Evolutionary conservation across 257 asterid species (phyloP), one percentile per base, ranked within the genome.

Genomic region (Thymus mandschuricus): DNA sequence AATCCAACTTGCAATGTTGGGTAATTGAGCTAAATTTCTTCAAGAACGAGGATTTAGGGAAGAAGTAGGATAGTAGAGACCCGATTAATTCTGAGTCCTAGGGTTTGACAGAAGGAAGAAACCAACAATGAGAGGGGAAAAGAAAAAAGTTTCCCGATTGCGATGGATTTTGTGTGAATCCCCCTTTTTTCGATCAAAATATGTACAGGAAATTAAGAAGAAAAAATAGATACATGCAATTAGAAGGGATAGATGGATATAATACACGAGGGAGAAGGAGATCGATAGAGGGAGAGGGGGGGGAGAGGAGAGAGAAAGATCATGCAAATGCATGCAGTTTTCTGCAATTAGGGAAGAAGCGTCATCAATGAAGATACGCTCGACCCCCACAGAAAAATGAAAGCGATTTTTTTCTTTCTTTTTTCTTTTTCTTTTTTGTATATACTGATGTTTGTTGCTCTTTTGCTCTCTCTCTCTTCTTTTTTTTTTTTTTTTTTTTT

Each of bases 41-140:
- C 68, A 48, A 55, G 64, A 63, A 59, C 13, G 70, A 58, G 79
- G 78, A 73, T 68, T 65, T 38, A 60, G 70, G 72, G 15, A 74
- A 75, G 80, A 72, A 79, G 80, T 76, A 74, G 72, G 68, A 60
- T 30, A 79, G 80, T 70, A 65, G 60, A 65, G 75, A 75, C 64
- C 51, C 69, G 68, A 75, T 75, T 15, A 65, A 79, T 70, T 70
- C 77, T 55, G 27, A 75, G 68, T 75, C 44, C 40, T 38, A 52
- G 83, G 72, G 77, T 69, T 78, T 78, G 75, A 75, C 0, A 51
- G 30, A 55, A 63, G 41, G n/a, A 64, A 54, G 58, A 64, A 64
- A 64, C n/a, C 48, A 46, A 13, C 45, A 60, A 38, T 41, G 51
- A 30, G 52, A 63, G 71, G 65, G 58, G 15, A 66, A 35, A 60